Evolutionary conservation across 2,329 filamentous ascomycete species (phyloP), one percentile per base, ranked within the genome.

Genomic region (Alternaria metachromatica): DNA sequence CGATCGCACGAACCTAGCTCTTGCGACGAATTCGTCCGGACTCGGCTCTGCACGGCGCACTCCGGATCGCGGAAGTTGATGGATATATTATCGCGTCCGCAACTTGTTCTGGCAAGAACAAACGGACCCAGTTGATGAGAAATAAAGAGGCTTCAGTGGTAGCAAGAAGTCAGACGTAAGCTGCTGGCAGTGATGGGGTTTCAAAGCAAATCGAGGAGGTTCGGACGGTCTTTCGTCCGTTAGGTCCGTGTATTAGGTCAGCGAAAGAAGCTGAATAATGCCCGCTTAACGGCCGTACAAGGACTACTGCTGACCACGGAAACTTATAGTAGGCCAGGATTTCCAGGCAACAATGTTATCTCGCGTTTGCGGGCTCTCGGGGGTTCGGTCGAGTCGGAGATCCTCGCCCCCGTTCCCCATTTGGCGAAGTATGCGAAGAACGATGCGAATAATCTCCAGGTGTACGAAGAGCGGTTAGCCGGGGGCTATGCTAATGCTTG

Each of bases 1-100:
- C 49, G 48, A 18, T 55, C 41, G 51, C 53, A 55, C 43, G 25
- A 43, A 33, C 50, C 64, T 48, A 55, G 50, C 49, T 67, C 53
- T 62, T 64, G 58, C 63, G 53, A 66, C 49, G 60, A 45, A 68
- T 72, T 74, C 69, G 70, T 74, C 67, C 69, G 69, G 64, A 59
- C 37, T 48, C 37, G 43, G 55, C 56, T 63, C 21, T 60, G 55
- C 50, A 33, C 45, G 48, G 30, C 66, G 58, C 33, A 41, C 54
- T 30, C 56, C 28, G 30, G 54, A 50, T 46, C 44, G 21, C 58
- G 56, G 57, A 60, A 48, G 51, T 21, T 44, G 43, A 49, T n/a
- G 28, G 60, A 53, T 64, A 62, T 66, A 66, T 12, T 26, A 65
- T 51, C 41, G 56, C 30, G 18, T 49, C 55, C 25, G 30, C 26